phyloP scores from a whole-genome alignment of 345 rosid genomes.

The Bretschneidera sinensis region DNA sequence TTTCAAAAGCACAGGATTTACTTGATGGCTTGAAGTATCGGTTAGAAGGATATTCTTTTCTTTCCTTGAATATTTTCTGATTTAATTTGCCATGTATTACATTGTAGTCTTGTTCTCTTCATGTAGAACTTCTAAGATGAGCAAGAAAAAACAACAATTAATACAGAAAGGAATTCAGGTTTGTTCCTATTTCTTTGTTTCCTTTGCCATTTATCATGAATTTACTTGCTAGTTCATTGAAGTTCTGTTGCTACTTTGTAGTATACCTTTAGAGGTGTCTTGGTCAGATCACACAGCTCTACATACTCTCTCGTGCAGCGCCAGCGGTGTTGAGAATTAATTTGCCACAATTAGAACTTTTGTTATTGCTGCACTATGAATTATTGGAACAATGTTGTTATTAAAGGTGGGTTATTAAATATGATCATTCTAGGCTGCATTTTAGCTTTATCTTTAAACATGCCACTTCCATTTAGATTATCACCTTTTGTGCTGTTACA shows the following conservation, averaged over 20 bases:
- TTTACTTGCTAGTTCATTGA: background rate
- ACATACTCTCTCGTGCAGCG: background rate
- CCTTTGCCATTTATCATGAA: slow-evolving; percentile 8
- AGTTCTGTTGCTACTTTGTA: background rate
- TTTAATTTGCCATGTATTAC: slow-evolving; percentile 2
- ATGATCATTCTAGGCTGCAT: too few relatives aligned
- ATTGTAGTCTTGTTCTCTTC: slow-evolving; percentile 16
- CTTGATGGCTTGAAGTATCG: slow-evolving; percentile 62
- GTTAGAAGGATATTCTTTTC: slow-evolving; percentile 32
- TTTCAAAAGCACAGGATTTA: slow-evolving; percentile 64
- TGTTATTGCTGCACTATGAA: background rate
- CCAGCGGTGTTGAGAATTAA: background rate
- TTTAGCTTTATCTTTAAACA: too few relatives aligned
- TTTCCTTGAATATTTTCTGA: slow-evolving; percentile 5
- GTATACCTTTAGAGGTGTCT: background rate
- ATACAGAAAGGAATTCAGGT: slow-evolving; percentile 74
- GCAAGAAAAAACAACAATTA: slow-evolving; percentile 65
- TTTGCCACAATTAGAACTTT: background rate
- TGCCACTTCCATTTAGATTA: too few relatives aligned
- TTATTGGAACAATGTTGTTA: too few relatives aligned
- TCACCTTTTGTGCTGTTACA: too few relatives aligned
- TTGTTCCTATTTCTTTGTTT: slow-evolving; percentile 25
- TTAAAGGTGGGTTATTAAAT: too few relatives aligned
- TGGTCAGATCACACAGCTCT: slow-evolving; percentile 1
- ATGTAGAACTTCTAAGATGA: slow-evolving; percentile 56